Percentiles rank a stretch among this genome's conserved stretches.
Evolutionary conservation across 164 flowering plant species (phyloP).

Genomic region (Amborella trichopoda): DNA sequence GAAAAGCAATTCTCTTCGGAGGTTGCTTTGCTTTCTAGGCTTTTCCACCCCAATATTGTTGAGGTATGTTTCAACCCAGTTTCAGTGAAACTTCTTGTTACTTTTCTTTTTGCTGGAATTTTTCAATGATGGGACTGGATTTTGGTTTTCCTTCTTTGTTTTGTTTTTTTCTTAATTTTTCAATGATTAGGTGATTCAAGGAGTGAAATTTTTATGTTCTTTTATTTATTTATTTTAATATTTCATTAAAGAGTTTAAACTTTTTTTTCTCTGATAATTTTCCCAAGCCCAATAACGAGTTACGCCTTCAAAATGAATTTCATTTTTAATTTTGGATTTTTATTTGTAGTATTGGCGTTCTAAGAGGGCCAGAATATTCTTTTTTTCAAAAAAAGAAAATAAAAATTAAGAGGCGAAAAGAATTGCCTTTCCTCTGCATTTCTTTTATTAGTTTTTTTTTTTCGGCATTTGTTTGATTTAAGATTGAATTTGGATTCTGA

Average conservation of each 20-base stretch:
- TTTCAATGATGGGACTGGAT: not conserved
- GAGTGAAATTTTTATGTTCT: not conserved
- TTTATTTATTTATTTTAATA: not conserved
- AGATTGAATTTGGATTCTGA: too few species aligned
- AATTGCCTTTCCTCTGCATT: too few species aligned
- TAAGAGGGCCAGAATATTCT: too few species aligned
- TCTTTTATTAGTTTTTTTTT: too few species aligned
- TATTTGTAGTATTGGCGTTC: too few species aligned
- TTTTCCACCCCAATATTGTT: constrained; percentile 80
- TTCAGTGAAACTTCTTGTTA: not conserved
- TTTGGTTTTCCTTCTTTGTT: not conserved
- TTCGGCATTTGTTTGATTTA: too few species aligned
- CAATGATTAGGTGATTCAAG: not conserved
- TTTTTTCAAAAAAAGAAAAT: too few species aligned
- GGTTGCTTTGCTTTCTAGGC: constrained; percentile 83
- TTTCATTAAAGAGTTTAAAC: not conserved
- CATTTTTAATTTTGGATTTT: too few species aligned
- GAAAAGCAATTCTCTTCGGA: constrained; percentile 84
- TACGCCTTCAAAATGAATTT: too few species aligned
- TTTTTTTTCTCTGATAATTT: too few species aligned
- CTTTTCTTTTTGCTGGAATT: not conserved
- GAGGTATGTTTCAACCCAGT: constrained; percentile 35
- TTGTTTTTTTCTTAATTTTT: not conserved
- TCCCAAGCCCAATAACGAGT: too few species aligned
- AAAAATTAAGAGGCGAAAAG: too few species aligned